Conservation (phyloP, 1,139 yeast species). For the Candida anutae region DNA sequence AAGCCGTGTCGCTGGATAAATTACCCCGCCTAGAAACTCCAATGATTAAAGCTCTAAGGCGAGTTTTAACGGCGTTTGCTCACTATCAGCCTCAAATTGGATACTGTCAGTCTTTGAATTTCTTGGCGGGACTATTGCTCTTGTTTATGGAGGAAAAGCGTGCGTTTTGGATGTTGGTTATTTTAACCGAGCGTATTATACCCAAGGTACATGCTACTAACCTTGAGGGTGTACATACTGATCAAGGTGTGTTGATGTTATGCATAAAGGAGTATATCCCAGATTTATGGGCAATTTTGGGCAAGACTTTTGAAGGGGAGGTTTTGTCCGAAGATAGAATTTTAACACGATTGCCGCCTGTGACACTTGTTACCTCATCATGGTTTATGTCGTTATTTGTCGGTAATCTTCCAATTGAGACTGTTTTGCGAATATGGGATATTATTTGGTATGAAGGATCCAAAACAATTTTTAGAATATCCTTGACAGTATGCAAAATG, state of each 20-base stretch:
- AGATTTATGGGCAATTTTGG: conserved; percentile 58
- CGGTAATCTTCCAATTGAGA: conserved; percentile 80
- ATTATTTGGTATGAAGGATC: conserved; percentile 89
- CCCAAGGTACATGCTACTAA: conserved; percentile 90
- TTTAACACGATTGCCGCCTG: conserved; percentile 73
- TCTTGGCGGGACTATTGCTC: conserved; percentile 77
- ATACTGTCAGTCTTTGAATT: conserved; percentile 90
- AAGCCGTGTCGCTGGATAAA: conserved; percentile 2
- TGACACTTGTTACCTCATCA: conserved; percentile 87
- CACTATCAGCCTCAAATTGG: conserved; percentile 86
- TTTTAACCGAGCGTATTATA: conserved; percentile 73
- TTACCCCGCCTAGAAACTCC: conserved; percentile 40
- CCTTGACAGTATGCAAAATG: conserved; percentile 73
- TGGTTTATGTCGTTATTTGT: conserved; percentile 98
- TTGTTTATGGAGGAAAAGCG: conserved; percentile 82
- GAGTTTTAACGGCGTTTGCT: conserved; percentile 80
- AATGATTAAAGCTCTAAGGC: conserved; percentile 62
- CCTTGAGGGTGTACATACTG: conserved; percentile 89
- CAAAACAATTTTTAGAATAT: conserved; percentile 74
- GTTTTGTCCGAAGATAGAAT: conserved; percentile 50
- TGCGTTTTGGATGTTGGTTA: conserved; percentile 93
- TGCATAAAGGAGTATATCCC: conserved; percentile 83
- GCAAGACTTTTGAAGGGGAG: conserved; percentile 37
- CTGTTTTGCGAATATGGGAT: conserved; percentile 89
- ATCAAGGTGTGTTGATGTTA: conserved; percentile 89